Conservation (phyloP, 352 stramenopile genomes). For the Ophiocytium majus region DNA sequence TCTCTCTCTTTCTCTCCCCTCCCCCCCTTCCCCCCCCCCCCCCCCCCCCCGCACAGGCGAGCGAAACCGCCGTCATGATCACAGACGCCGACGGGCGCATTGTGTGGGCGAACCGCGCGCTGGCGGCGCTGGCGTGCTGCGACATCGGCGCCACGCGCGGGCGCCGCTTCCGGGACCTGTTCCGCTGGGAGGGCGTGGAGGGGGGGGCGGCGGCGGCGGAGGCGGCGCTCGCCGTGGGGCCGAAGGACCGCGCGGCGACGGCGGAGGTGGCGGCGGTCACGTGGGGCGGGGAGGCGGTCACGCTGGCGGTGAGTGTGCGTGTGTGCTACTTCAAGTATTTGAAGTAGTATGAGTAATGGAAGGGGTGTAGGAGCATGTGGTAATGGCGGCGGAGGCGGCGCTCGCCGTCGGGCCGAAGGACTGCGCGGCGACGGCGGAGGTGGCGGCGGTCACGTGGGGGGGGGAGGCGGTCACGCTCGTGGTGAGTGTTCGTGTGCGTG, state of each 20-base stretch:
- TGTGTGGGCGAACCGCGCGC: not conserved
- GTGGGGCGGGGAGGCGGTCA: not conserved
- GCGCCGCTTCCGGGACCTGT: not conserved
- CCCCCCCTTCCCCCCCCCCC: too few relatives aligned
- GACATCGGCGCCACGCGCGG: not conserved
- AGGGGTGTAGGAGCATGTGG: not conserved
- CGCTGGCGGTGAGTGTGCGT: not conserved
- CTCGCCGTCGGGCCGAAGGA: not conserved
- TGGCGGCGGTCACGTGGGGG: not conserved
- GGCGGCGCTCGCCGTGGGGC: not conserved
- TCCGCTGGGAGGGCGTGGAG: not conserved
- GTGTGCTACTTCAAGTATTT: too few relatives aligned
- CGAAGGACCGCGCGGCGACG: not conserved
- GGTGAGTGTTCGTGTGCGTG: too few relatives aligned
- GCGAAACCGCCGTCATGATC: constrained; percentile 14
- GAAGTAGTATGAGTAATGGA: too few relatives aligned
- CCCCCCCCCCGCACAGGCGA: too few relatives aligned
- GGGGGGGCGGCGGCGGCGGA: not conserved
- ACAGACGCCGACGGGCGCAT: not conserved
- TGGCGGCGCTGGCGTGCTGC: not conserved
- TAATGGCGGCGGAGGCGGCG: not conserved
- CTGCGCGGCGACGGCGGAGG: not conserved
- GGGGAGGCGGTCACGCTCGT: not conserved
- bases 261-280: not conserved
- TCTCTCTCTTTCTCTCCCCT: too few relatives aligned